Percentiles rank a stretch among this genome's conserved stretches.
Conservation (phyloP, 352 stramenopile species). For the Globisporangium emineosum region DNA sequence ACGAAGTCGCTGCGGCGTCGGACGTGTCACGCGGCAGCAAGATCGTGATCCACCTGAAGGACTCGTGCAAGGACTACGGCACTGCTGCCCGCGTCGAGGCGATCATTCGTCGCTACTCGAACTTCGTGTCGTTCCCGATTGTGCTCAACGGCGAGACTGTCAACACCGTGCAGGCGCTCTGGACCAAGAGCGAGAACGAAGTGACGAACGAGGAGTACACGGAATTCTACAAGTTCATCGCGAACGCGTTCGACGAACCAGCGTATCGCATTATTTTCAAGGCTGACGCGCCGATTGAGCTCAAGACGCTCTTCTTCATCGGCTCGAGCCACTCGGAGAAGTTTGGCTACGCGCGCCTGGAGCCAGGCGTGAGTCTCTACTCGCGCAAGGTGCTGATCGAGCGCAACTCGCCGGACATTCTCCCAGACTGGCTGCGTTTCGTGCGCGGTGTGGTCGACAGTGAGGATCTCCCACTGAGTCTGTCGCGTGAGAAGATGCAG, state of each 20-base stretch:
- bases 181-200: conserved; percentile 94
- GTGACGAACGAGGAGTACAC: conserved; percentile 97
- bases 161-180: conserved; percentile 98
- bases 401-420: conserved; percentile 94
- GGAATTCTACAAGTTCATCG: conserved; percentile 97
- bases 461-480: conserved; percentile 98
- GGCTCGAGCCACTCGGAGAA: conserved; percentile 96
- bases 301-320: conserved; percentile 98
- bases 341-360: conserved; percentile 93
- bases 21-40: conserved; percentile 91
- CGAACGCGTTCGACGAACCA: conserved; percentile 94
- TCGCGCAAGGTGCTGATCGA: conserved; percentile 99
- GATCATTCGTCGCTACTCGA: conserved; percentile 99
- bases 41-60: conserved; percentile 98
- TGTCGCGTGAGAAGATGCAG: conserved; percentile 99
- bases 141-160: conserved; percentile 95
- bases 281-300: conserved; percentile 97
- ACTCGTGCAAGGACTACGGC: conserved; percentile 95
- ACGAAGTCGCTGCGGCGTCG: conserved; percentile 61
- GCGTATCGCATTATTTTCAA: conserved; percentile 96
- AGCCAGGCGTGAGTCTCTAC: conserved; percentile 97
- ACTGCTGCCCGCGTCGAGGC: conserved; percentile 91
- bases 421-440: conserved; percentile 98
- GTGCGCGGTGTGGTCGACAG: conserved; percentile 92
- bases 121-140: conserved; percentile 99